Base-by-base conservation (phyloP, 176 grass and related monocot species). In the Puccinellia tenuiflora region DNA sequence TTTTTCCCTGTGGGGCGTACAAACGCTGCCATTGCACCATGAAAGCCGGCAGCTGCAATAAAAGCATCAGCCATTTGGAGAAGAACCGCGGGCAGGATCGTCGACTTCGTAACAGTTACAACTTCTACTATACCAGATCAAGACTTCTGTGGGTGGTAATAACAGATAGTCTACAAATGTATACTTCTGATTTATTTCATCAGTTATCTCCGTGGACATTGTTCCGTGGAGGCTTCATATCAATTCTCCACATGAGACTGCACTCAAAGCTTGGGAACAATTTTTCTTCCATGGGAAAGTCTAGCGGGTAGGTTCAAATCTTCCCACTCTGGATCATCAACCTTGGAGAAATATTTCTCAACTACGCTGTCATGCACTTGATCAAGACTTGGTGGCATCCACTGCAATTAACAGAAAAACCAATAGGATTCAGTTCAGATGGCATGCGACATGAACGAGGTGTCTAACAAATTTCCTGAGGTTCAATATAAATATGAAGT, bases 381-480 rank as follows among this genome's bases (percentile, higher is more conserved):
- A 86, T 87, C 96, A 89, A 96, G 82, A 8, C 71, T 88, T 55
- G 85, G 83, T 30, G 96, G 96, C 73, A 85, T 90, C 96, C 96
- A 98, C 91, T 98, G 90, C n/a, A 87, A 93, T 68, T 59, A 87
- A 55, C 43, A 81, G 26, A 33, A 66, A 71, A 12, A 60, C 20
- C 29, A 15, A 21, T 21, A 51, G 5, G 62, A 71, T 35, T 18
- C 65, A 84, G 52, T n/a, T 68, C 46, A 73, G 37, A 71, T 63
- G 34, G 34, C 46, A 73, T 55, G n/a, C 48, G 30, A 38, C 28
- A 78, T 52, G 11, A 63, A 67, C 15, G n/a, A 20, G 16, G 29
- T 10, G 46, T 65, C 10, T 6, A 82, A 61, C 8, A 11, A 1
- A 35, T 56, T 34, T 64, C 35, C 79, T 38, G 25, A 46, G 13